A percentile compares a stretch with the other conserved stretches of the same genome.
Conservation (phyloP, 2,329 filamentous ascomycete species). For the Penicillium sp. region DNA sequence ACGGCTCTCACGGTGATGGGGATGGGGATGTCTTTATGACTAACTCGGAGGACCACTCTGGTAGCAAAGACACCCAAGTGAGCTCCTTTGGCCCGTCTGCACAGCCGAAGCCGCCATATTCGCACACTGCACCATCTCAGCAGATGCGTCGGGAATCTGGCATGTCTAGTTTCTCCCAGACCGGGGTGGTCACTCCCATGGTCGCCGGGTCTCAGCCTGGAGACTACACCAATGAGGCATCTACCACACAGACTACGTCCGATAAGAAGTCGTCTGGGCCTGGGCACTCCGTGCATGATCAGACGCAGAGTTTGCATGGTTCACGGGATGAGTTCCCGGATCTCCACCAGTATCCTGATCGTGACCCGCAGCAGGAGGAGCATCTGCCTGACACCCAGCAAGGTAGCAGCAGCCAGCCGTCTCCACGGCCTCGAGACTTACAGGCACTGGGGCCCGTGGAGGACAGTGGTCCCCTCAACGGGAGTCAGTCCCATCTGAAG, state of each 20-base stretch:
- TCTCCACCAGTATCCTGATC: conserved; percentile 53
- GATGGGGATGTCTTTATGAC: conserved; percentile 67
- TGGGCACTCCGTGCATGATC: conserved; percentile 51
- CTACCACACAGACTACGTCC: conserved; percentile 80
- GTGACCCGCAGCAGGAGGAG: conserved; percentile 60
- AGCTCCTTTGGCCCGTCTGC: conserved; percentile 57
- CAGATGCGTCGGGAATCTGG: conserved; percentile 51
- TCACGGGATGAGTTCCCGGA: conserved; percentile 56
- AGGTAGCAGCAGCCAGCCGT: conserved; percentile 43
- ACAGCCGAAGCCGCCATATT: conserved; percentile 52
- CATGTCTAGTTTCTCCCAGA: conserved; percentile 53
- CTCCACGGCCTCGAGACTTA: conserved; percentile 33
- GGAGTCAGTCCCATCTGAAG: conserved; percentile 46
- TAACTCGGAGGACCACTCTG: conserved; percentile 50
- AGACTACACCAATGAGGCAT: conserved; percentile 81
- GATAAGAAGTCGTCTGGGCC: conserved; percentile 76
- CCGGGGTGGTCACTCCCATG: conserved; percentile 60
- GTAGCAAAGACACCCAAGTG: conserved; percentile 48
- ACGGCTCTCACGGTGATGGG: conserved; percentile 55
- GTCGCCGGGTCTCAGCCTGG: conserved; percentile 60
- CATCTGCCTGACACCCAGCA: conserved; percentile 68
- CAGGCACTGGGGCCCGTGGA: conserved; percentile 30
- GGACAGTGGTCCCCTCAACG: conserved; percentile 31
- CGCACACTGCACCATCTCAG: conserved; percentile 52
- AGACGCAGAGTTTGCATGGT: conserved; percentile 65